Evolutionary conservation across 352 stramenopile genomes (phyloP).

Genomic region (Thalassiosira livingstoniorum): DNA sequence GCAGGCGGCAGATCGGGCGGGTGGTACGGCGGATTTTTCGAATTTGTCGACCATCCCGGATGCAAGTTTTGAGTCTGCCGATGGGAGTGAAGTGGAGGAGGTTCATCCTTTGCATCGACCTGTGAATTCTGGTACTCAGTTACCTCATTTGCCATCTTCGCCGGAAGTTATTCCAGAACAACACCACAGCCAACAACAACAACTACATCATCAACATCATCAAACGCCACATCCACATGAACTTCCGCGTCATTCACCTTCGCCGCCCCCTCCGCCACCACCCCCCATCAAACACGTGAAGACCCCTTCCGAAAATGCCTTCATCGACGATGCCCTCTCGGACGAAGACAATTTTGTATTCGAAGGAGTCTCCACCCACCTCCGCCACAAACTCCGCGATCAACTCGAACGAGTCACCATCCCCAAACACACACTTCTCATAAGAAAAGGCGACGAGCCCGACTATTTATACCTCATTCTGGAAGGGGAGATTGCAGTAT

Average conservation of each 20-base stretch:
- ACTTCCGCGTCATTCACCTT: neutral
- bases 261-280: too few species aligned
- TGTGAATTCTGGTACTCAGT: too few species aligned
- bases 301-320: constrained; percentile 49
- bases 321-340: constrained; percentile 43
- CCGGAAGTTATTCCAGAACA: too few species aligned
- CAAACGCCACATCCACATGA: constrained; percentile 3
- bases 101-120: too few species aligned
- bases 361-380: constrained; percentile 38
- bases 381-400: constrained; percentile 49
- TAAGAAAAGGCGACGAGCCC: constrained; percentile 43
- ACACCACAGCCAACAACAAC: too few species aligned
- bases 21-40: too few species aligned
- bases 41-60: too few species aligned
- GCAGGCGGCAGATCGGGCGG: too few species aligned
- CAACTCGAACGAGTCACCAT: constrained; percentile 45
- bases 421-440: constrained; percentile 41
- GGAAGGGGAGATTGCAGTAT: constrained; percentile 51
- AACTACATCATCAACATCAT: too few species aligned
- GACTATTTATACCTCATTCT: constrained; percentile 58
- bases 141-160: too few species aligned
- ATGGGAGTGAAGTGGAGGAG: too few species aligned
- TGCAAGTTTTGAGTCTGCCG: too few species aligned
- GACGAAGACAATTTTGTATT: constrained; percentile 63
- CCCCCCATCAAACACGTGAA: constrained; percentile 24